These are phyloP conservation scores for Teratosphaeria viscida DNA, from an alignment of 2,329 filamentous ascomycete species.

Conservation along the genomic window DNA sequence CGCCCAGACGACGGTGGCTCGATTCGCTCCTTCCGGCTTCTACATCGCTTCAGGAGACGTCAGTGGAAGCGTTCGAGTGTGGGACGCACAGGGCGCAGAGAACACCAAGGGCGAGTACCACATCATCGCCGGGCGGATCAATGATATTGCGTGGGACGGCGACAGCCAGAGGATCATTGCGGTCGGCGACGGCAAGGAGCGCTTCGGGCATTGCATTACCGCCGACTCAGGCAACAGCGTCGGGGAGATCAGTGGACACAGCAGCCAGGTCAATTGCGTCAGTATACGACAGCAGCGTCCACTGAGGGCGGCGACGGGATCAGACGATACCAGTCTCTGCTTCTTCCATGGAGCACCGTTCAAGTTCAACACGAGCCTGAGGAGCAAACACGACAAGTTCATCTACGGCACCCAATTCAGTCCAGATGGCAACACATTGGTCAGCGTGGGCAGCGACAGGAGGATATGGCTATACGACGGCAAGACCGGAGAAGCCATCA, in stretches of 20 bases:
- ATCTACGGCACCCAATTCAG: slow-evolving; percentile 82
- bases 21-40: slow-evolving; percentile 88
- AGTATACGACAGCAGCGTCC: slow-evolving; percentile 82
- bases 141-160: slow-evolving; percentile 94
- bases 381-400: slow-evolving; percentile 75
- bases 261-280: slow-evolving; percentile 80
- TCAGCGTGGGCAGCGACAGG: slow-evolving; percentile 86
- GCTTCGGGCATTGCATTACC: slow-evolving; percentile 88
- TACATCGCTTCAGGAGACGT: slow-evolving; percentile 89
- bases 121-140: slow-evolving; percentile 89
- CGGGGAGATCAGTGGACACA: slow-evolving; percentile 87
- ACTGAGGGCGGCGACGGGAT: slow-evolving; percentile 81
- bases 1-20: slow-evolving; percentile 76
- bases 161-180: slow-evolving; percentile 95
- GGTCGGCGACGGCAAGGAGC: slow-evolving; percentile 87
- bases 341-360: slow-evolving; percentile 93
- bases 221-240: slow-evolving; percentile 94
- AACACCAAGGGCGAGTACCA: slow-evolving; percentile 88
- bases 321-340: slow-evolving; percentile 79
- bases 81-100: slow-evolving; percentile 78
- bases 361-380: slow-evolving; percentile 81
- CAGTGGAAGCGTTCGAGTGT: slow-evolving; percentile 75
- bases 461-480: slow-evolving; percentile 93
- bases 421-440: slow-evolving; percentile 70
- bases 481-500: slow-evolving; percentile 78